Conservation (phyloP, 352 stramenopile genomes). For the Elongisporangium undulatum region DNA sequence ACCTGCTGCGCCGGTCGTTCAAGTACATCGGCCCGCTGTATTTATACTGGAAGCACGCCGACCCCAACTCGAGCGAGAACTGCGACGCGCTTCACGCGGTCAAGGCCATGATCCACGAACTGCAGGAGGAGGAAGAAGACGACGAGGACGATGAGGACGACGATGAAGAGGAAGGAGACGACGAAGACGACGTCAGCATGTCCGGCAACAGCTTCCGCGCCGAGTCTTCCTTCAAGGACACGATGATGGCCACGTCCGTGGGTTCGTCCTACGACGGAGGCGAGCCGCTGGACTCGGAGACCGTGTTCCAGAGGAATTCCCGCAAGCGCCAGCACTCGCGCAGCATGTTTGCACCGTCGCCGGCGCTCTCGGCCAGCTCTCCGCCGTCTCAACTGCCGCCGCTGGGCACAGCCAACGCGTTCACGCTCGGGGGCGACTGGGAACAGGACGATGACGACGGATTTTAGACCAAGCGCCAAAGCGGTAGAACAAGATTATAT, state of each 20-base stretch:
- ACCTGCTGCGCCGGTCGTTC: slow-evolving; percentile 92
- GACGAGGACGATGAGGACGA: slow-evolving; percentile 24
- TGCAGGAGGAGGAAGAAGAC: slow-evolving; percentile 46
- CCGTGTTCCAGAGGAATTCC: slow-evolving; percentile 8
- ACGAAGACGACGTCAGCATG: slow-evolving; percentile 63
- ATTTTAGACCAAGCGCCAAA: slow-evolving; percentile 24
- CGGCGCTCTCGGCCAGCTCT: slow-evolving; percentile 61
- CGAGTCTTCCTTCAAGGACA: slow-evolving; percentile 32
- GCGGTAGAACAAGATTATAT: slow-evolving; percentile 6
- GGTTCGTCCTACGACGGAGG: slow-evolving; percentile 41
- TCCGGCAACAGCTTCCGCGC: slow-evolving; percentile 29
- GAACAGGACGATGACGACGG: slow-evolving; percentile 61
- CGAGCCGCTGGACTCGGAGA: slow-evolving; percentile 2
- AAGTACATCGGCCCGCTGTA: slow-evolving; percentile 92
- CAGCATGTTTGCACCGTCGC: slow-evolving; percentile 59
- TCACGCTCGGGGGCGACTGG: slow-evolving; percentile 59
- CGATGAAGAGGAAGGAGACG: slow-evolving; percentile 38
- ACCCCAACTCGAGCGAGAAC: slow-evolving; percentile 74
- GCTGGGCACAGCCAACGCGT: slow-evolving; percentile 38
- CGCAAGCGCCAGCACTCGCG: slow-evolving; percentile 20
- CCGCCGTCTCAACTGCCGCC: slow-evolving; percentile 60
- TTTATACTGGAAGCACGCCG: slow-evolving; percentile 91
- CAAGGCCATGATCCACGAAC: slow-evolving; percentile 54
- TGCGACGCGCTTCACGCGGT: slow-evolving; percentile 51
- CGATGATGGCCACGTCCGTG: slow-evolving; percentile 57